phyloP scores from a whole-genome alignment of 306 rosid species.

The Lathyrus aphaca region DNA sequence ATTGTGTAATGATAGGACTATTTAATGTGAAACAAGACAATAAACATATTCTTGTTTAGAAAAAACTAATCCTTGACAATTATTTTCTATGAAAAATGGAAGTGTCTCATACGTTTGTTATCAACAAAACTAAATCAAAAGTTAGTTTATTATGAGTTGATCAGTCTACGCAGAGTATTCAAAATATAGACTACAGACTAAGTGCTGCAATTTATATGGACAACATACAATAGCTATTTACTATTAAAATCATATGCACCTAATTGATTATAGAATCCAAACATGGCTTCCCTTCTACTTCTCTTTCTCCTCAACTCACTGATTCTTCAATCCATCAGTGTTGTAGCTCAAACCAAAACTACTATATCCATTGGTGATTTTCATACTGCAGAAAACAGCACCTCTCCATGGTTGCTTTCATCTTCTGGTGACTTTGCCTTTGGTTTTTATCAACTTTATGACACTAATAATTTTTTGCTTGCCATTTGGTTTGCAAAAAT shows the following conservation, averaged over 20 bases:
- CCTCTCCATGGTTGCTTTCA: constrained; percentile 53
- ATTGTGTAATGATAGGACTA: too few species aligned
- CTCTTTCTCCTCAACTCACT: constrained; percentile 30
- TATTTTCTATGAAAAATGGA: neutral
- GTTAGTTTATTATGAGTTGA: neutral
- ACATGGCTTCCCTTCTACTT: constrained; percentile 34
- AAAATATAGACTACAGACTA: neutral
- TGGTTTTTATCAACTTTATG: constrained; percentile 43
- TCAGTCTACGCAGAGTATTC: neutral
- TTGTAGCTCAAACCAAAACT: constrained; percentile 41
- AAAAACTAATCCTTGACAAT: too few species aligned
- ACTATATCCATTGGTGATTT: constrained; percentile 37
- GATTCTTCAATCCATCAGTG: constrained; percentile 31
- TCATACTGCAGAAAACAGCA: constrained; percentile 36
- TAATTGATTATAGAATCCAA: neutral
- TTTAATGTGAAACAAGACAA: too few species aligned
- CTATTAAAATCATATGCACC: neutral
- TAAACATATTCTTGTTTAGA: too few species aligned
- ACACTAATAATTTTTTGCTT: constrained; percentile 42
- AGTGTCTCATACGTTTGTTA: neutral
- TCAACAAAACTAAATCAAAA: neutral
- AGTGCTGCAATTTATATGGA: neutral
- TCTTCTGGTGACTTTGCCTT: constrained; percentile 67
- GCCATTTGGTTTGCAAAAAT: constrained; percentile 60
- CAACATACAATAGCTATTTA: neutral